These are phyloP conservation scores for Poronia punctata DNA, from an alignment of 495 filamentous ascomycete genomes.

Conservation along the genomic window DNA sequence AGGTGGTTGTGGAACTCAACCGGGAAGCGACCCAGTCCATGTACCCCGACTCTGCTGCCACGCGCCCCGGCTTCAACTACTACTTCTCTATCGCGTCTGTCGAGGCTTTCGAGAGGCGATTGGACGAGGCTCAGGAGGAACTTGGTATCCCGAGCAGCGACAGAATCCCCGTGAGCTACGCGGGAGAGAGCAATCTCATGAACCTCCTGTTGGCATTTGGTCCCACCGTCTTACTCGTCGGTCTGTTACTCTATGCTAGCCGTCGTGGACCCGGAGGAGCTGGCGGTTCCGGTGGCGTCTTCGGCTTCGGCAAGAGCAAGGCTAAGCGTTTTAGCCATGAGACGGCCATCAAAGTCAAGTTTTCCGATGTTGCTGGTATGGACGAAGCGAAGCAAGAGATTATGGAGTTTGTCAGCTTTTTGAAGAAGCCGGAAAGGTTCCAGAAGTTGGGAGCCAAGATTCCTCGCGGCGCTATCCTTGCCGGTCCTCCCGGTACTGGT, in stretches of 20 bases:
- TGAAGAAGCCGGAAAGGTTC: conserved; percentile 83
- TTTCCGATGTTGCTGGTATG: conserved; percentile 95
- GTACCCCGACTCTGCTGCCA: conserved; percentile 76
- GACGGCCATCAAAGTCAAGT: conserved; percentile 90
- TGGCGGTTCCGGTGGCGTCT: conserved; percentile 72
- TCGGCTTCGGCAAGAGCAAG: conserved; percentile 89
- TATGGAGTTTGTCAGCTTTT: conserved; percentile 98
- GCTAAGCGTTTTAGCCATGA: conserved; percentile 97
- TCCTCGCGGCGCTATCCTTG: conserved; percentile 90
- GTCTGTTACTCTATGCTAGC: conserved; percentile 64
- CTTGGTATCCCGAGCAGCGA: conserved; percentile 76
- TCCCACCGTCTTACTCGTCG: conserved; percentile 81
- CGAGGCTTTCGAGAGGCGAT: conserved; percentile 78
- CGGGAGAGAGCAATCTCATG: conserved; percentile 62
- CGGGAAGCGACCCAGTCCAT: conserved; percentile 67
- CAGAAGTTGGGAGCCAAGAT: conserved; percentile 95
- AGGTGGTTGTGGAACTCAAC: conserved; percentile 78
- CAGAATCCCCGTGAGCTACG: conserved; percentile 85
- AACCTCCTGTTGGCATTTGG: conserved; percentile 68
- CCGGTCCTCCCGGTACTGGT: conserved; percentile 94
- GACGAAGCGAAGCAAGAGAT: conserved; percentile 98
- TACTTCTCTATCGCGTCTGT: conserved; percentile 95
- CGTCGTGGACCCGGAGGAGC: conserved; percentile 51
- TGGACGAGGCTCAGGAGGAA: conserved; percentile 83
- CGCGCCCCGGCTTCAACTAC: conserved; percentile 66